Evolutionary conservation across 2,329 filamentous ascomycete genomes (phyloP).

Genomic region (Catunica adiposa): DNA sequence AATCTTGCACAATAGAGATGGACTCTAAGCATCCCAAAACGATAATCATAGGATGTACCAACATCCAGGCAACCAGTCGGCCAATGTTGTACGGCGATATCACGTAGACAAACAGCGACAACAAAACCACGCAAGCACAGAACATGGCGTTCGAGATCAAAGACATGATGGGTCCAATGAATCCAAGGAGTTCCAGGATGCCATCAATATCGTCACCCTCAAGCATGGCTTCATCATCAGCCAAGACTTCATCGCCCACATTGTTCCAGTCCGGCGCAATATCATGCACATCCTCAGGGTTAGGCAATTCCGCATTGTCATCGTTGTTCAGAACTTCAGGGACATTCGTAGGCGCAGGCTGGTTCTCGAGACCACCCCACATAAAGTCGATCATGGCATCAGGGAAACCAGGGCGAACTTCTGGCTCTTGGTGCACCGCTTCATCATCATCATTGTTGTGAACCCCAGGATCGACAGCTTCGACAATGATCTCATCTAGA

Average conservation of each 20-base stretch:
- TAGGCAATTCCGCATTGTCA: slow-evolving; percentile 30
- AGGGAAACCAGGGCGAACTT: slow-evolving; percentile 20
- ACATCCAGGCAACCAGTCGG: slow-evolving; percentile 61
- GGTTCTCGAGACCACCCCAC: not conserved
- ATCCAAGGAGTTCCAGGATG: slow-evolving; percentile 86
- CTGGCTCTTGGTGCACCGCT: slow-evolving; percentile 20
- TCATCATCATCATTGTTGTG: slow-evolving; percentile 27
- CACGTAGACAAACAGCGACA: slow-evolving; percentile 71
- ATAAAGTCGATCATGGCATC: slow-evolving; percentile 15
- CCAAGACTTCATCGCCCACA: not conserved
- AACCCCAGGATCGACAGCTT: too few species aligned
- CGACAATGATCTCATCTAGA: too few species aligned
- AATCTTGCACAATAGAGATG: slow-evolving; percentile 68
- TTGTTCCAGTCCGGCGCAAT: not conserved
- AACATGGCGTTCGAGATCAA: slow-evolving; percentile 92
- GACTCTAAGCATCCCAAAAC: slow-evolving; percentile 54
- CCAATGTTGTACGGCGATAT: slow-evolving; percentile 88
- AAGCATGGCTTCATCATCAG: not conserved
- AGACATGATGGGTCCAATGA: slow-evolving; percentile 81
- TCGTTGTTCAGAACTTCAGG: slow-evolving; percentile 27
- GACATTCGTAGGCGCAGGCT: not conserved
- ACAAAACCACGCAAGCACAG: slow-evolving; percentile 73
- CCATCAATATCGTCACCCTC: slow-evolving; percentile 65
- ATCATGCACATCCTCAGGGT: not conserved
- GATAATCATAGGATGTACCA: slow-evolving; percentile 65